Base-by-base conservation (phyloP, 2,329 filamentous ascomycete genomes). In the Fusarium sp. region DNA sequence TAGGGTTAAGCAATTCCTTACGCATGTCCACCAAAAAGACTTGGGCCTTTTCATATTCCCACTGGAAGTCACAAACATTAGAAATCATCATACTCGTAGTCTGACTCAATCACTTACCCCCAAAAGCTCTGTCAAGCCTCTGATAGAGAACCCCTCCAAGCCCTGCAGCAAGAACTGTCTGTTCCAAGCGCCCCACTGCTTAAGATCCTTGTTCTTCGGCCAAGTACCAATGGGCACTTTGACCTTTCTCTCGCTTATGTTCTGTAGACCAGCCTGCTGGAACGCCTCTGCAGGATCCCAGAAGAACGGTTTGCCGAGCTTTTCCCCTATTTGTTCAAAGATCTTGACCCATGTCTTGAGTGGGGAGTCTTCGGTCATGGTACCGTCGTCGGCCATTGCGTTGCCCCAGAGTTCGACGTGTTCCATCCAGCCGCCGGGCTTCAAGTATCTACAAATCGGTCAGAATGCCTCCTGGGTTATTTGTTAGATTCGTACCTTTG, bases 151-250 rank as follows among this genome's bases (percentile, higher is more conserved):
- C 0, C 75, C 75, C 10, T 77, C 75, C 1, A 75, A 59, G 1
- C 71, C 75, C 8, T 72, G 66, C 2, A 77, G 51, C 12, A 75
- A 22, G 14, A 73, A 72, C 15, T 75, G 73, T 0, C 70, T 59
- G 9, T 74, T 76, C 70, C 68, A 77, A 3, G 63, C 45, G n/a
- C 73, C 75, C 75, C 68, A 77, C 14, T 70, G 58, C 56, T 77
- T 77, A 8, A 78, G 65, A 20, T 46, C 60, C 29, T 69, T 70
- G 38, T 80, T 79, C 55, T 73, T 75, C 0, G 80, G 70, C 79
- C 80, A 78, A 3, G 64, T 62, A 14, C 75, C 75, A 30, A 73
- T 65, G 0, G 71, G 72, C 0, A 73, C 63, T 57, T 75, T 76
- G 61, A 72, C 62, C 5, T 54, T 61, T 9, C n/a, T 52, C 34